Percentiles rank a stretch among this genome's conserved stretches.
phyloP scores from a whole-genome alignment of 2,329 filamentous ascomycete species.

The Pseudomassariella vexata region DNA sequence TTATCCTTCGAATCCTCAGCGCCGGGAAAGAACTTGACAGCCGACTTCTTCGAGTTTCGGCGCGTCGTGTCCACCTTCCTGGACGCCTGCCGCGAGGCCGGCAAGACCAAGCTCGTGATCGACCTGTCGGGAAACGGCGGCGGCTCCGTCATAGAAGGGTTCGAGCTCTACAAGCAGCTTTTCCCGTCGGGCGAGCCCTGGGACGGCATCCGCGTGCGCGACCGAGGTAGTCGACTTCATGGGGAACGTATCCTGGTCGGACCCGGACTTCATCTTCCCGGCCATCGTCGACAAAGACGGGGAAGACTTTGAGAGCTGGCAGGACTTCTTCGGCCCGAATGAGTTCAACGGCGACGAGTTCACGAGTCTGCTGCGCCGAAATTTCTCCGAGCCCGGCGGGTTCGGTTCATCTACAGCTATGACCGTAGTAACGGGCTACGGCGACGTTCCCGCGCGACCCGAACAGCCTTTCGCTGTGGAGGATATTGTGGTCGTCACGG shows the following conservation, averaged over 20 bases:
- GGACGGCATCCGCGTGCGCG: not conserved
- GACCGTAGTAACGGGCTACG: too few species aligned
- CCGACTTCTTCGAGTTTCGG: not conserved
- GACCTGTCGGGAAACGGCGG: constrained; percentile 53
- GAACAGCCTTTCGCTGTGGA: constrained; percentile 21
- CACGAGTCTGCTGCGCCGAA: not conserved
- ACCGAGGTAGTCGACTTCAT: not conserved
- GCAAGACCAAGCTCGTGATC: constrained; percentile 51
- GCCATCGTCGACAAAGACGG: too few species aligned
- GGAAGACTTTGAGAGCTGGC: not conserved
- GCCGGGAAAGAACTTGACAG: not conserved
- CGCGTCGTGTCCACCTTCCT: not conserved
- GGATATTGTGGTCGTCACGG: constrained; percentile 33
- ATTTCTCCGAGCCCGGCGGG: not conserved
- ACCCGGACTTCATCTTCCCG: too few species aligned
- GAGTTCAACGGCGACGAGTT: not conserved
- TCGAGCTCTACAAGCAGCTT: constrained; percentile 1
- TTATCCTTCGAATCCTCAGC: too few species aligned
- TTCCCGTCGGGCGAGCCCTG: constrained; percentile 1
- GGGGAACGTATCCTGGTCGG: too few species aligned
- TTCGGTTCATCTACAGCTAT: too few species aligned
- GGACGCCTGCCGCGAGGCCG: constrained; percentile 25
- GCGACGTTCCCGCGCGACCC: not conserved
- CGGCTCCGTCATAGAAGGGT: constrained; percentile 24
- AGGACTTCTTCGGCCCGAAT: not conserved